Evolutionary conservation across 805 yeast species (phyloP).

Genomic region (Metschnikowia lochheadii): DNA sequence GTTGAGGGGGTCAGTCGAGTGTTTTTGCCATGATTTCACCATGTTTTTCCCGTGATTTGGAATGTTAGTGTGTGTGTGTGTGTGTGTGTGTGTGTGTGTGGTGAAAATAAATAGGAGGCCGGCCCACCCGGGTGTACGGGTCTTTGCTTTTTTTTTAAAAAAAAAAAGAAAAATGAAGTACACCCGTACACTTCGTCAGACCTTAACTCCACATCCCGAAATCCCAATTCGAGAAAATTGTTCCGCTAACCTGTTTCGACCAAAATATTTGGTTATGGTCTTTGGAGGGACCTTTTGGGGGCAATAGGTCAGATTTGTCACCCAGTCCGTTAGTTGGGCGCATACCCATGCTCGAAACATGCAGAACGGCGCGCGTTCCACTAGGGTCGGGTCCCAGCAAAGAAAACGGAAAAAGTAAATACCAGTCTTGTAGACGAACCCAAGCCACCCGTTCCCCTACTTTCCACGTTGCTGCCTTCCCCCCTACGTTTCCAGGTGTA

Average conservation of each 20-base stretch:
- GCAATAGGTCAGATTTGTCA: too few relatives aligned
- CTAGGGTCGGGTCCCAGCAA: not conserved
- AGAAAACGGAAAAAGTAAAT: slow-evolving; percentile 3
- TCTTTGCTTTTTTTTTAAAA: too few relatives aligned
- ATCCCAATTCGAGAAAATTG: too few relatives aligned
- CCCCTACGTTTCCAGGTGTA: not conserved
- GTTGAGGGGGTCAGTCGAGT: slow-evolving; percentile 66
- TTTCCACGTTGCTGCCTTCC: not conserved
- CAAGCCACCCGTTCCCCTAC: not conserved
- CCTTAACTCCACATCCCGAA: too few relatives aligned
- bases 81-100: too few relatives aligned
- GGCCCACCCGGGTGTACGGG: not conserved
- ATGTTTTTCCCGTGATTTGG: slow-evolving; percentile 51
- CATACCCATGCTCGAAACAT: not conserved
- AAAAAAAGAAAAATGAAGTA: too few relatives aligned
- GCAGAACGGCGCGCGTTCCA: slow-evolving; percentile 5
- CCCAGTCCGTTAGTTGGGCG: too few relatives aligned
- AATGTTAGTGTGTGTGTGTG: not conserved
- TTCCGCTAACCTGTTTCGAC: too few relatives aligned
- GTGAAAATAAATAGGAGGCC: not conserved
- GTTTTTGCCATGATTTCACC: slow-evolving; percentile 52
- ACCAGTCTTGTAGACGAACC: not conserved
- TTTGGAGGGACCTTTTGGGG: too few relatives aligned
- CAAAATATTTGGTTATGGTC: too few relatives aligned
- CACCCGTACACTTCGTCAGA: too few relatives aligned